Evolutionary conservation across 1,284 basidiomycete species (phyloP).

Genomic region (Leccinum subatratum): DNA sequence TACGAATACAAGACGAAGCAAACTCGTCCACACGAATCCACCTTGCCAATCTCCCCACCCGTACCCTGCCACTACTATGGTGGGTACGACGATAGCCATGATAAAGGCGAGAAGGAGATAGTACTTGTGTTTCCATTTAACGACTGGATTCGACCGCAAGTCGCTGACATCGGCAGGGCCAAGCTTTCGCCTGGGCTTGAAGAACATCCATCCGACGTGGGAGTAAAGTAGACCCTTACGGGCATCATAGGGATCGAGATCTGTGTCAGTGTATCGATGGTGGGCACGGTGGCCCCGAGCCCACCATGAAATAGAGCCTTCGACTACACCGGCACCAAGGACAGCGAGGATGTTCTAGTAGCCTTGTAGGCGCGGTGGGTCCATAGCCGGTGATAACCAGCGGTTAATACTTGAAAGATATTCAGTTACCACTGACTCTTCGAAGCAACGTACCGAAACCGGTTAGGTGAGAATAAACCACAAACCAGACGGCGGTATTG

Average conservation of each 20-base stretch:
- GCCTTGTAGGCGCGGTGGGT: slow-evolving; percentile 86
- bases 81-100: slow-evolving; percentile 73
- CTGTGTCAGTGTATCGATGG: slow-evolving; percentile 90
- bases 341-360: slow-evolving; percentile 68
- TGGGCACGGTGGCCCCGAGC: slow-evolving; percentile 84
- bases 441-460: slow-evolving; percentile 53
- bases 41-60: slow-evolving; percentile 39
- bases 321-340: slow-evolving; percentile 80
- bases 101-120: slow-evolving; percentile 67
- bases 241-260: slow-evolving; percentile 87
- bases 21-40: slow-evolving; percentile 76
- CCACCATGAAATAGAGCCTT: slow-evolving; percentile 92
- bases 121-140: slow-evolving; percentile 81
- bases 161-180: slow-evolving; percentile 85
- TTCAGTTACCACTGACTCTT: not conserved
- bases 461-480: slow-evolving; percentile 79
- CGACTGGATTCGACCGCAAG: slow-evolving; percentile 67
- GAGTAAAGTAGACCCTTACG: slow-evolving; percentile 38
- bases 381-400: slow-evolving; percentile 87
- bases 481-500: slow-evolving; percentile 63
- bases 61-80: slow-evolving; percentile 68
- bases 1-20: slow-evolving; percentile 74
- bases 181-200: slow-evolving; percentile 72
- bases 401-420: slow-evolving; percentile 44
- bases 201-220: slow-evolving; percentile 86